Conservation (phyloP, 164 flowering plant genomes). For the Brasenia schreberi region DNA sequence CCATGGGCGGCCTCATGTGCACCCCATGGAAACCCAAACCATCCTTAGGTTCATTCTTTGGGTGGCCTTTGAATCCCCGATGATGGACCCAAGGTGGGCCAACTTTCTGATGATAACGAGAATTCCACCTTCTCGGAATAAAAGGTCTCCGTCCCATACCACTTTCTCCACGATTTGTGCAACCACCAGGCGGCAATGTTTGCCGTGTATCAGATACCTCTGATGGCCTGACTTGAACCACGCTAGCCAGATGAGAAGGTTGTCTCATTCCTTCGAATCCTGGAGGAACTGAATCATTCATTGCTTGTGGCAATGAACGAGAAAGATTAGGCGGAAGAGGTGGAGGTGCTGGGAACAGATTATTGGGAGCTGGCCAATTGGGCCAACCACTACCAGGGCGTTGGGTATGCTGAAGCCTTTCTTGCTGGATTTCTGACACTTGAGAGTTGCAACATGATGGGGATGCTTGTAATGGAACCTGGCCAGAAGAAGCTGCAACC, state of each 20-base stretch:
- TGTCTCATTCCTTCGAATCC: slow-evolving; percentile 3
- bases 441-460: background rate
- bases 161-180: slow-evolving; percentile 20
- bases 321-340: slow-evolving; percentile 62
- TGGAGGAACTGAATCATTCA: slow-evolving; percentile 7
- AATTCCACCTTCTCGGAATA: slow-evolving; percentile 57
- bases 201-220: slow-evolving; percentile 11
- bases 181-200: slow-evolving; percentile 7
- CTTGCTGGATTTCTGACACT: background rate
- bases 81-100: slow-evolving; percentile 36
- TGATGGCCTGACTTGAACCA: slow-evolving; percentile 12
- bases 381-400: background rate
- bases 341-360: slow-evolving; percentile 82
- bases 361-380: slow-evolving; percentile 14
- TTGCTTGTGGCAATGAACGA: slow-evolving; percentile 7
- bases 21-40: background rate
- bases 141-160: slow-evolving; percentile 47
- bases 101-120: slow-evolving; percentile 5
- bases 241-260: slow-evolving; percentile 15
- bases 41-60: background rate
- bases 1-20: background rate
- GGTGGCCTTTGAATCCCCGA: slow-evolving; percentile 22
- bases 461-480: background rate
- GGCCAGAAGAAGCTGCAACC: background rate
- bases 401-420: background rate